A percentile compares a stretch with the other conserved stretches of the same genome.
Evolutionary conservation across 1,139 yeast genomes (phyloP).

Genomic region (Meyerozyma elateridarum): DNA sequence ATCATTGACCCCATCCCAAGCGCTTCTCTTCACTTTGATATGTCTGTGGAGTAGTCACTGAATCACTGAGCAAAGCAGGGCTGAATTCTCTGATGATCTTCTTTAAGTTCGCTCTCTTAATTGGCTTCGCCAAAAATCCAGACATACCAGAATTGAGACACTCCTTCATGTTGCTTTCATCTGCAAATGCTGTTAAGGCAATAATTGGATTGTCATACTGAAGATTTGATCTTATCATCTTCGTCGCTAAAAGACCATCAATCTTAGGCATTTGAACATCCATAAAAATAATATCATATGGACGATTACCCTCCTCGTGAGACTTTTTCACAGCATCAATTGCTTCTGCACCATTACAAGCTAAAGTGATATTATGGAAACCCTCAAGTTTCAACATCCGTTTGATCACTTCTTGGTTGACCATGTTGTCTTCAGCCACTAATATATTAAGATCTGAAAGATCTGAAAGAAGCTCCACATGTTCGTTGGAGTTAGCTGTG

Average conservation of each 20-base stretch:
- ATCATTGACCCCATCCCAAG: conserved; percentile 8
- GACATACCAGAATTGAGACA: conserved; percentile 84
- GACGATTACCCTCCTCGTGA: conserved; percentile 27
- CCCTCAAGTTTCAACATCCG: conserved; percentile 84
- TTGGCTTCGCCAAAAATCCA: conserved; percentile 84
- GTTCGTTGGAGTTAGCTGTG: conserved; percentile 41
- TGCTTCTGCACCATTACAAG: conserved; percentile 89
- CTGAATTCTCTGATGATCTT: conserved; percentile 46
- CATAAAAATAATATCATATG: conserved; percentile 80
- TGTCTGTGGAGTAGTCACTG: conserved; percentile 13
- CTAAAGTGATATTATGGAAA: conserved; percentile 62
- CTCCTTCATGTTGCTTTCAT: conserved; percentile 72
- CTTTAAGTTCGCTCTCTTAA: conserved; percentile 62
- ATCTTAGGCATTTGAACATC: conserved; percentile 95
- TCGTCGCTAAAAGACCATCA: conserved; percentile 83
- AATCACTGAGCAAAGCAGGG: conserved; percentile 22
- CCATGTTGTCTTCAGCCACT: conserved; percentile 92
- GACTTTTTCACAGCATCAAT: conserved; percentile 57
- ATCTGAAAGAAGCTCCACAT: conserved; percentile 23
- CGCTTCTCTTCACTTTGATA: conserved; percentile 14
- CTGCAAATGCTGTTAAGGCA: conserved; percentile 93
- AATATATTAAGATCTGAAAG: conserved; percentile 50
- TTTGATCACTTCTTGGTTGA: conserved; percentile 85
- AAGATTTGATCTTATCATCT: conserved; percentile 60
- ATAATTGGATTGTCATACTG: conserved; percentile 73